These are phyloP conservation scores for Microglena sp. DNA, from an alignment of 139 green algal species.

Conservation along the genomic window DNA sequence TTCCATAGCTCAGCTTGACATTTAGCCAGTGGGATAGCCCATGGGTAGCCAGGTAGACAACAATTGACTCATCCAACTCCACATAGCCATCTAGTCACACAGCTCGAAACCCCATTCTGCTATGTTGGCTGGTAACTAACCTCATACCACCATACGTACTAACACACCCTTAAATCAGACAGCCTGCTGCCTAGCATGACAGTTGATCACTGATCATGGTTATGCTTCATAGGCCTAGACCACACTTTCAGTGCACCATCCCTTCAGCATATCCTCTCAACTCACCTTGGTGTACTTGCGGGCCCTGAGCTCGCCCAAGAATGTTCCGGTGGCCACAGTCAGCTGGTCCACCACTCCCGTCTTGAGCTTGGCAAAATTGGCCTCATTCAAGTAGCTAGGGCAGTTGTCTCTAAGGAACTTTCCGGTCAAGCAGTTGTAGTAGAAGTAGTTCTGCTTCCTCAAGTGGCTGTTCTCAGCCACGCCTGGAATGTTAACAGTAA, in stretches of 20 bases:
- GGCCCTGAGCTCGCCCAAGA: conserved; percentile 75
- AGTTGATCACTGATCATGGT: background rate
- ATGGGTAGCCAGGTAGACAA: too few relatives aligned
- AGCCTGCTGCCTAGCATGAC: too few relatives aligned
- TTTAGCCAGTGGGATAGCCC: too few relatives aligned
- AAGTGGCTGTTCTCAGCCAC: conserved; percentile 46
- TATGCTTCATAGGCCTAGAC: background rate
- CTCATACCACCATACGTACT: too few relatives aligned
- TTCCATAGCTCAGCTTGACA: too few relatives aligned
- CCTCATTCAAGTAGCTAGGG: conserved; percentile 77
- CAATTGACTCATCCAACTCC: too few relatives aligned
- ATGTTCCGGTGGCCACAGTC: conserved; percentile 71
- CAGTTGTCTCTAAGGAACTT: conserved; percentile 89
- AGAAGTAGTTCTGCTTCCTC: conserved; percentile 91
- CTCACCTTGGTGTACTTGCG: conserved; percentile 83
- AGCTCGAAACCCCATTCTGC: too few relatives aligned
- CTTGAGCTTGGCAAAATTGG: conserved; percentile 73
- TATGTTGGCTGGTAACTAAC: too few relatives aligned
- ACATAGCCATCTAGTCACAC: too few relatives aligned
- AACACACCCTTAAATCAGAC: too few relatives aligned
- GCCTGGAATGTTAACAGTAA: conserved; percentile 4
- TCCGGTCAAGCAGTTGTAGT: conserved; percentile 91
- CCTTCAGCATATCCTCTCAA: background rate
- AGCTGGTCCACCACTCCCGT: conserved; percentile 5
- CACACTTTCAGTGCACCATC: too few relatives aligned